A percentile compares a stretch with the other conserved stretches of the same genome.
phyloP scores from a whole-genome alignment of 495 filamentous ascomycete species.

The Terfezia boudieri region DNA sequence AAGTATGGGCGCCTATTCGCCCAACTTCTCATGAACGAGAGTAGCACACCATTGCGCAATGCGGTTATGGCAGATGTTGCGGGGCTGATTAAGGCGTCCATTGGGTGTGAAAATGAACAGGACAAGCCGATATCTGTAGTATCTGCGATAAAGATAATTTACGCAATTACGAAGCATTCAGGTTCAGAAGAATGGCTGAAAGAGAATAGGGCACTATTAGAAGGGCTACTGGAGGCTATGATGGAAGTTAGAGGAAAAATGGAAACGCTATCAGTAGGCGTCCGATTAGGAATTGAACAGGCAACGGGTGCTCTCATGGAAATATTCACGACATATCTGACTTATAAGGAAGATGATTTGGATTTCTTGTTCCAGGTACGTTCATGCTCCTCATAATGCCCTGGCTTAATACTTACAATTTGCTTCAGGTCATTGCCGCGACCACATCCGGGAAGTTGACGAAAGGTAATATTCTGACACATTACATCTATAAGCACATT shows the following conservation, averaged over 20 bases:
- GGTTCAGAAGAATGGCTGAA: conserved; percentile 50
- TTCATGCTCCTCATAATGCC: not conserved
- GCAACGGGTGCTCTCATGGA: conserved; percentile 72
- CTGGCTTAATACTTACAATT: conserved; percentile 2
- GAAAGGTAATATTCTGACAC: conserved; percentile 45
- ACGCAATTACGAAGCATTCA: conserved; percentile 43
- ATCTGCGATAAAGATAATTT: conserved; percentile 67
- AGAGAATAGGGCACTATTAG: conserved; percentile 46
- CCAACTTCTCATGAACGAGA: conserved; percentile 54
- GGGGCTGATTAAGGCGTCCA: conserved; percentile 39
- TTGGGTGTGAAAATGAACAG: conserved; percentile 39
- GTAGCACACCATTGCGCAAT: conserved; percentile 50
- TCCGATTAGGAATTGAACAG: conserved; percentile 75
- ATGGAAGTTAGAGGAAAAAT: conserved; percentile 47
- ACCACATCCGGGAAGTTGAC: conserved; percentile 67
- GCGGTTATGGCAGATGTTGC: conserved; percentile 53
- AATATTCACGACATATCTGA: conserved; percentile 59
- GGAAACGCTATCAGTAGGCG: conserved; percentile 42
- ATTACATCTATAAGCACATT: conserved; percentile 67
- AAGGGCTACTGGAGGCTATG: conserved; percentile 42
- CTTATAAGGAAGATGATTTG: conserved; percentile 50
- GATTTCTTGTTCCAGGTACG: conserved; percentile 55
- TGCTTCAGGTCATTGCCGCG: conserved; percentile 42
- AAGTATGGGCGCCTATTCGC: conserved; percentile 85
- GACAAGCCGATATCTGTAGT: conserved; percentile 46